A percentile compares a stretch with the other conserved stretches of the same genome.
Conservation (phyloP, 768 basidiomycete species). For the Lactifluus subvellereus region DNA sequence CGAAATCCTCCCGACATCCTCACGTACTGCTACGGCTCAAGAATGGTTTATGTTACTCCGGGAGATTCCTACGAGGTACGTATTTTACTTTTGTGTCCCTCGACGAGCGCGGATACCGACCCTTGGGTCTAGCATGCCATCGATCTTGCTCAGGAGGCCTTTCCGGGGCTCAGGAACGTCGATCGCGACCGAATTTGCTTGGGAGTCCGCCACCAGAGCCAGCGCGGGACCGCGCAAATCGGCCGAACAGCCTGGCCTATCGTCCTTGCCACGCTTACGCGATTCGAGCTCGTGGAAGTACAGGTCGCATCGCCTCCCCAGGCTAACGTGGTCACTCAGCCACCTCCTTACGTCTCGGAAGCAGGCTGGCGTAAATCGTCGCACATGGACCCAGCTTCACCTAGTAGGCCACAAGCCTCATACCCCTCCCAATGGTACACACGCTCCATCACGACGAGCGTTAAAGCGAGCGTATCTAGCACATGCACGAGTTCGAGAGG, state of each 20-base stretch:
- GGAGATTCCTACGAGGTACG: constrained; percentile 26
- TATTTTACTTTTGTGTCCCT: not conserved
- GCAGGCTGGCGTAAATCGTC: too few relatives aligned
- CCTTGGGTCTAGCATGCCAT: constrained; percentile 24
- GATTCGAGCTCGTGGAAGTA: constrained; percentile 30
- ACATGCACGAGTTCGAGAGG: too few relatives aligned
- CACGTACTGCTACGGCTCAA: constrained; percentile 27
- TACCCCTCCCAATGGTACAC: too few relatives aligned
- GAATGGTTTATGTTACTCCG: constrained; percentile 29
- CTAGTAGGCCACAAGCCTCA: too few relatives aligned
- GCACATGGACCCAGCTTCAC: too few relatives aligned
- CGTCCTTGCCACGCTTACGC: constrained; percentile 24
- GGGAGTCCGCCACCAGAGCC: constrained; percentile 20
- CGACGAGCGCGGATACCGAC: not conserved
- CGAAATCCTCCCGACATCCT: constrained; percentile 19
- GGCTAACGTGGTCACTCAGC: too few relatives aligned
- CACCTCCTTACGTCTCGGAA: too few relatives aligned
- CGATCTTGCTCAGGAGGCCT: constrained; percentile 22
- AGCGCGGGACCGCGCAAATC: constrained; percentile 24
- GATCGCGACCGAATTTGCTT: constrained; percentile 24
- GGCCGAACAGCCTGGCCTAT: constrained; percentile 27
- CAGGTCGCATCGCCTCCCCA: not conserved
- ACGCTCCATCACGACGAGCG: too few relatives aligned
- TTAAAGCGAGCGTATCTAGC: too few relatives aligned
- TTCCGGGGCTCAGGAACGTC: constrained; percentile 23